Base-by-base conservation (phyloP, 1,139 yeast species). In the Candida labiduridarum region DNA sequence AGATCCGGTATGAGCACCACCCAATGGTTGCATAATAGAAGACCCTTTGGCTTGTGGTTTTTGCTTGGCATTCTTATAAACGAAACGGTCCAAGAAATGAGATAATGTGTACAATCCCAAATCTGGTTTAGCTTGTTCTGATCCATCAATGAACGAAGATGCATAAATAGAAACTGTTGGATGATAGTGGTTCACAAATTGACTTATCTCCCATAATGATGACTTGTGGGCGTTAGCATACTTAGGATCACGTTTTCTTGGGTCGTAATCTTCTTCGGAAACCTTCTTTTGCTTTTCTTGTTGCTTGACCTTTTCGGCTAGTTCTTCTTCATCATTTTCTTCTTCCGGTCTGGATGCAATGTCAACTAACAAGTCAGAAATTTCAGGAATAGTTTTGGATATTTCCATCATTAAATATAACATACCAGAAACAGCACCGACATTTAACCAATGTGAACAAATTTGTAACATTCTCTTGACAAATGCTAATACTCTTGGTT, bases 21-120 rank as follows among this genome's bases (percentile, higher is more conserved):
- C 95, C 56, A 95, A 77, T 46, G 99, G 98, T 75, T 94, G 99
- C 98, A 95, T 95, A 66, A 94, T 92, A 46, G 97, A 89, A 3
- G 87, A 77, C 62, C 98, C 98, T 65, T 89, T 86, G 34, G 86
- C 74, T 42, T 59, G 58, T 19, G 85, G 77, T 69, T 87, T 89
- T 62, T 84, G 87, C 71, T 89, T 90, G 48, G 97, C 91, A 65
- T 91, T 91, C 71, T 89, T 87, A 74, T 94, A 94, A 36, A 95
- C 97, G 72, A 95, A 94, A 67, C 96, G 83, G 69, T 94, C 97
- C 72, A 94, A 79, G 80, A 94, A 94, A 68, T 92, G 98, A 27
- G 90, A 77, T 56, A 94, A 76, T 0, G 97, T 85, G 69, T 85
- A 94, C 55, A 95, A 79, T 2, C 96, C 96, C 52, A 94, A 75